phyloP scores from a whole-genome alignment of 2,329 filamentous ascomycete genomes.

The Colletotrichum sp. region DNA sequence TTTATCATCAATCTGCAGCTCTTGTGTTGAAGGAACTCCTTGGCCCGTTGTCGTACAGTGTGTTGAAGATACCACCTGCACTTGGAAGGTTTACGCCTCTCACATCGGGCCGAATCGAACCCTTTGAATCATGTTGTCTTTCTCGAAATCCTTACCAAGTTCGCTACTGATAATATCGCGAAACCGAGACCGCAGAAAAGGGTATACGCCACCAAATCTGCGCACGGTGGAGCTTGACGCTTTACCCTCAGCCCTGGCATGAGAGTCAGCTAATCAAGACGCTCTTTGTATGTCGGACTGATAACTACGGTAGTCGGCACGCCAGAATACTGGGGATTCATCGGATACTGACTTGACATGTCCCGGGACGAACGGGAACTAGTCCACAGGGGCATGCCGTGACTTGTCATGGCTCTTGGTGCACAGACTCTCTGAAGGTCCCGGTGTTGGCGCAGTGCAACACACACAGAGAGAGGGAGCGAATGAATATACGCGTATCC shows the following conservation, averaged over 20 bases:
- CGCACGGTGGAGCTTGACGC: not conserved
- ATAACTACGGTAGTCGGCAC: accelerated
- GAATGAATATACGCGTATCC: not conserved
- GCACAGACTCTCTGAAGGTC: not conserved
- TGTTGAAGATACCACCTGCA: no score
- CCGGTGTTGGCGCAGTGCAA: not conserved
- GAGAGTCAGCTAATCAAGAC: not conserved
- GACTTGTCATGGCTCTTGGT: not conserved
- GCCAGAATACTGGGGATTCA: not conserved
- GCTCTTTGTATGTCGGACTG: accelerated
- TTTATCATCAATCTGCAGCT: not conserved
- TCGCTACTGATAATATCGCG: not conserved
- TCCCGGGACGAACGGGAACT: not conserved
- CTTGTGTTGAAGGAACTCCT: accelerated
- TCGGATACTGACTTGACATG: not conserved
- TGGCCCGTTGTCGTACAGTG: not conserved
- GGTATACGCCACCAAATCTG: not conserved
- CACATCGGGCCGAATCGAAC: no score
- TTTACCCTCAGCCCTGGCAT: not conserved
- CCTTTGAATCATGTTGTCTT: no score
- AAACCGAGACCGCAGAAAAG: not conserved
- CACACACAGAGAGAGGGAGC: not conserved
- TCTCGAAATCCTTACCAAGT: not conserved
- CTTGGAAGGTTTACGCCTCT: no score
- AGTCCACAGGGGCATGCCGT: not conserved